A percentile compares a stretch with the other conserved stretches of the same genome.
phyloP scores from a whole-genome alignment of 768 basidiomycete species.

The Suillus plorans region DNA sequence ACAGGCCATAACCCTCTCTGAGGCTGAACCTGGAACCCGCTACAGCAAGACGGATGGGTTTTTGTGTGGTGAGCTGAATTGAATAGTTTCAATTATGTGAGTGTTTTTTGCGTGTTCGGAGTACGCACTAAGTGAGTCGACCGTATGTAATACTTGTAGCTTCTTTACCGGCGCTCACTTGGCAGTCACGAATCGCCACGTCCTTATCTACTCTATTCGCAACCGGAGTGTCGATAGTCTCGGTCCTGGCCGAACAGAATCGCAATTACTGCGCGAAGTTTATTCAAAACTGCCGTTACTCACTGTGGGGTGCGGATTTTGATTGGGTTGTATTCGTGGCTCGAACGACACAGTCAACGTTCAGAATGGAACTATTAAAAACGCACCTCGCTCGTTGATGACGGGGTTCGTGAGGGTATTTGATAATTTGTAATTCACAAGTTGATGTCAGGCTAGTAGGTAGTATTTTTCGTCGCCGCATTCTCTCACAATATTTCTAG shows the following conservation, averaged over 20 bases:
- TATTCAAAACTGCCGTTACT: not conserved
- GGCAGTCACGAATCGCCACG: not conserved
- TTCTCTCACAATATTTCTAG: not conserved
- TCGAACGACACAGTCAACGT: not conserved
- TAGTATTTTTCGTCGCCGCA: not conserved
- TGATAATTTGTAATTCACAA: not conserved
- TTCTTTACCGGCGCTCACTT: not conserved
- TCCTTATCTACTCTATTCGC: not conserved
- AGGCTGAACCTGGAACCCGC: not conserved
- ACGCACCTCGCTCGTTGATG: not conserved
- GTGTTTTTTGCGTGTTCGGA: not conserved
- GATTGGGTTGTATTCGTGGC: not conserved
- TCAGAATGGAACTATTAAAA: not conserved
- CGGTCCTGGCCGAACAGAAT: not conserved
- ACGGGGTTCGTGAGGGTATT: not conserved
- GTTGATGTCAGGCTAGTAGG: not conserved
- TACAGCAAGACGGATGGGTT: not conserved
- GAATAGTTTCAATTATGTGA: not conserved
- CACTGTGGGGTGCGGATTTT: not conserved
- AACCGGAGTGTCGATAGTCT: not conserved
- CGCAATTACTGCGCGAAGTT: not conserved
- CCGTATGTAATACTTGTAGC: not conserved
- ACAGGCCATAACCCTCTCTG: not conserved
- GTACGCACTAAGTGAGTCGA: not conserved
- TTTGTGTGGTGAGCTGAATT: not conserved